These are phyloP conservation scores for Sporisorium reilianum DNA, from an alignment of 1,284 basidiomycete genomes.

Conservation along the genomic window DNA sequence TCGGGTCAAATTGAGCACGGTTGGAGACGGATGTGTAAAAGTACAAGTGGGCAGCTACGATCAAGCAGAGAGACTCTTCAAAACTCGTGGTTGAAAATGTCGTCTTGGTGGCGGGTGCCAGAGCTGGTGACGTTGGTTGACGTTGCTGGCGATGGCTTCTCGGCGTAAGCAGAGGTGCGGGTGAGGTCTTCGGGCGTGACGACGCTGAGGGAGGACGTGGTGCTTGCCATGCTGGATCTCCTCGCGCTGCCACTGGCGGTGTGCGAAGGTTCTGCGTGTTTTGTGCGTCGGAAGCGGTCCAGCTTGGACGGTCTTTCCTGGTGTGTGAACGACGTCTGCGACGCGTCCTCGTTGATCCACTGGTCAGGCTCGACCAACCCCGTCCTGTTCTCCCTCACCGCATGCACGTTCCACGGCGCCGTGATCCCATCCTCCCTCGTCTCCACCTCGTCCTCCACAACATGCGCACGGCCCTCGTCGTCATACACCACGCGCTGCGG, in stretches of 20 bases:
- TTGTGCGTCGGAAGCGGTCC: constrained; percentile 8
- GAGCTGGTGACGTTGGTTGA: too few species aligned
- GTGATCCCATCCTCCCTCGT: background rate
- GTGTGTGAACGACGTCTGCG: background rate
- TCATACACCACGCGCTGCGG: constrained; percentile 49
- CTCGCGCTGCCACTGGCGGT: background rate
- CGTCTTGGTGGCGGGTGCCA: constrained; percentile 10
- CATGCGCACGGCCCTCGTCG: constrained; percentile 51
- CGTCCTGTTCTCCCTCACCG: constrained; percentile 18
- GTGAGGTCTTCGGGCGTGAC: constrained; percentile 14
- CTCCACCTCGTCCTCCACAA: constrained; percentile 18
- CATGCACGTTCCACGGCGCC: constrained; percentile 17
- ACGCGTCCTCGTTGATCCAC: constrained; percentile 36
- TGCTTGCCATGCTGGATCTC: constrained; percentile 13
- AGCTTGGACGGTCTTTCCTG: constrained; percentile 11
- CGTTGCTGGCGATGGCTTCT: background rate
- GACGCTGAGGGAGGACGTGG: constrained; percentile 15
- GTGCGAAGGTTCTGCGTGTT: background rate
- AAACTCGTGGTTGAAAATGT: constrained; percentile 39
- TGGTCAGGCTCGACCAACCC: constrained; percentile 33
- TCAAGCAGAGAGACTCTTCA: constrained; percentile 6
- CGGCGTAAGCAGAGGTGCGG: background rate
- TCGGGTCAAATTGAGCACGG: too few species aligned
- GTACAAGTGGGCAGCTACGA: background rate
- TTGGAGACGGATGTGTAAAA: too few species aligned